Conservation (phyloP, 345 rosid species). For the Conringia planisiliqua region DNA sequence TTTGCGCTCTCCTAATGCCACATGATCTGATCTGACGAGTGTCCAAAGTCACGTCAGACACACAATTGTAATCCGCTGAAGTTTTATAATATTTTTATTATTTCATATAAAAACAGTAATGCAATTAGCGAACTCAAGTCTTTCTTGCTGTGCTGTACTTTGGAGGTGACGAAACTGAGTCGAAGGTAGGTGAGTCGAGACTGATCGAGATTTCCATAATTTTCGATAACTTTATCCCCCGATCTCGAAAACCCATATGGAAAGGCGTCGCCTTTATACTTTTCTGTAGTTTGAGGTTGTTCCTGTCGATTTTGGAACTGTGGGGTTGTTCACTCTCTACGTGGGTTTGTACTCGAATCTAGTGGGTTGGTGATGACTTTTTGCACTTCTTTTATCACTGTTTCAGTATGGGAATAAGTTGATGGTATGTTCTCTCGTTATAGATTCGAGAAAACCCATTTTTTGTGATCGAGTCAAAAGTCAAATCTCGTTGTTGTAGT, state of each 20-base stretch:
- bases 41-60: constrained; percentile 25
- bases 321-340: constrained; percentile 6
- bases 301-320: neutral
- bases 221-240: neutral
- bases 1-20: constrained; percentile 10
- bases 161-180: neutral
- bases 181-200: constrained; percentile 16
- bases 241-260: neutral
- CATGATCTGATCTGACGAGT: constrained; percentile 30
- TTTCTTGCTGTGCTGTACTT: neutral
- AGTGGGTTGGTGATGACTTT: neutral
- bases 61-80: constrained; percentile 19
- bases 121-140: neutral
- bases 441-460: neutral
- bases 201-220: neutral
- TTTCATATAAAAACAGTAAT: neutral
- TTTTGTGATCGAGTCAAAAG: neutral
- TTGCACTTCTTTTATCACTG: neutral
- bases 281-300: neutral
- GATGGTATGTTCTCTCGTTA: neutral
- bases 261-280: neutral
- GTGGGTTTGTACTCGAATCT: neutral
- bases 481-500: neutral
- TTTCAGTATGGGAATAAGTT: neutral
- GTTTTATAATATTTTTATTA: neutral